Conservation (phyloP, 176 grass and related monocot genomes). For the Eleusine coracana region DNA sequence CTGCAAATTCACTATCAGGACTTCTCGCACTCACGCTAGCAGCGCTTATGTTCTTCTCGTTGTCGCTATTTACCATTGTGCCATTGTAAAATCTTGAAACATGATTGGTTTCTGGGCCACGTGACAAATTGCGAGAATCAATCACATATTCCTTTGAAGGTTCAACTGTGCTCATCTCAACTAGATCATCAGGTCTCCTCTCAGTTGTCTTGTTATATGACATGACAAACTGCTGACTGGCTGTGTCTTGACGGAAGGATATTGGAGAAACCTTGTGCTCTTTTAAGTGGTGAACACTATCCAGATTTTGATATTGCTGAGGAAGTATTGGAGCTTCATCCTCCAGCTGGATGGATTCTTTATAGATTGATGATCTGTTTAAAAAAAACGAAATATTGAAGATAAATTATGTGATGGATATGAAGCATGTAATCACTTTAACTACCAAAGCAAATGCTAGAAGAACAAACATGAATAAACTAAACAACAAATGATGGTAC, state of each 20-base stretch:
- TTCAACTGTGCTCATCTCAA: conserved; percentile 53
- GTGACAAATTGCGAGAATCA: conserved; percentile 38
- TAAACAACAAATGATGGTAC: conserved; percentile 20
- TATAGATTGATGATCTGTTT: conserved; percentile 53
- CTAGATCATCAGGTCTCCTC: conserved; percentile 42
- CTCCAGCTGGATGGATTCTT: conserved; percentile 45
- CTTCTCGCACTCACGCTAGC: conserved; percentile 34
- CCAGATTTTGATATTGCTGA: conserved; percentile 44
- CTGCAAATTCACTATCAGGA: conserved; percentile 39
- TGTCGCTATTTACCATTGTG: conserved; percentile 25
- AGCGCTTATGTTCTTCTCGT: conserved; percentile 35
- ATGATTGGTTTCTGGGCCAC: conserved; percentile 34
- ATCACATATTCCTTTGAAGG: conserved; percentile 52
- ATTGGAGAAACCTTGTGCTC: conserved; percentile 48
- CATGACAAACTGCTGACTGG: conserved; percentile 55
- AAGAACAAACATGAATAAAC: conserved; percentile 23
- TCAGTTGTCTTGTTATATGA: conserved; percentile 60
- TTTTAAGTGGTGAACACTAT: conserved; percentile 43
- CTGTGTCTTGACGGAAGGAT: conserved; percentile 49
- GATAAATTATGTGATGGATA: conserved; percentile 11
- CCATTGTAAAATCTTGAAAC: conserved; percentile 40
- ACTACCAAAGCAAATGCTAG: conserved; percentile 16
- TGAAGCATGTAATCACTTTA: conserved; percentile 13
- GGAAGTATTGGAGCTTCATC: conserved; percentile 52
- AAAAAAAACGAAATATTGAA: conserved; percentile 8